Evolutionary conservation across 2,329 filamentous ascomycete genomes (phyloP).

Genomic region (Esteya vermicola): DNA sequence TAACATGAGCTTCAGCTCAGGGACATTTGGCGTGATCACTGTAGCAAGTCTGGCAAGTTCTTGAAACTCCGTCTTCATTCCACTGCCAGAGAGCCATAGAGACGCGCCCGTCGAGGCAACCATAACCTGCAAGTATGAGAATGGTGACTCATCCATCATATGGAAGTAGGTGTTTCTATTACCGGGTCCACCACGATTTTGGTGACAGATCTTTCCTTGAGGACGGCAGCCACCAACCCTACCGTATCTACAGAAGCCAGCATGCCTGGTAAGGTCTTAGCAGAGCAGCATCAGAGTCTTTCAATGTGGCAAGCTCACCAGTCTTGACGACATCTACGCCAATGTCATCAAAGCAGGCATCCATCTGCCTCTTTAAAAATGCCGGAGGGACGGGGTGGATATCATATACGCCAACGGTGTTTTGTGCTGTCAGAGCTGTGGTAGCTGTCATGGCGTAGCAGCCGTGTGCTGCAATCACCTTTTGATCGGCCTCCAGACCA

Average conservation of each 20-base stretch:
- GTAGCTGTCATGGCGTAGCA: slow-evolving; percentile 96
- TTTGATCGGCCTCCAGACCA: slow-evolving; percentile 90
- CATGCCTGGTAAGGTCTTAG: slow-evolving; percentile 47
- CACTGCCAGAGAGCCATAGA: slow-evolving; percentile 50
- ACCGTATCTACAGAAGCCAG: slow-evolving; percentile 61
- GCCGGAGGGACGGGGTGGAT: slow-evolving; percentile 66
- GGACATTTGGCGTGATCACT: slow-evolving; percentile 63
- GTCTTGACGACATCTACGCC: slow-evolving; percentile 85
- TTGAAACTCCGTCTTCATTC: slow-evolving; percentile 47
- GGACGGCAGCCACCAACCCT: slow-evolving; percentile 48
- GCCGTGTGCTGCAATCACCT: slow-evolving; percentile 80
- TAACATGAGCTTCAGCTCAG: slow-evolving; percentile 56
- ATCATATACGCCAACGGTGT: slow-evolving; percentile 69
- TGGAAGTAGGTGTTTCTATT: slow-evolving; percentile 11
- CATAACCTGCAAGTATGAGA: slow-evolving; percentile 57
- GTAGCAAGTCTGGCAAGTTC: slow-evolving; percentile 52
- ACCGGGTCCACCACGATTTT: slow-evolving; percentile 63
- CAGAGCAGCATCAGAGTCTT: neutral
- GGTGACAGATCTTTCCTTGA: slow-evolving; percentile 42
- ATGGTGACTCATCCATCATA: neutral
- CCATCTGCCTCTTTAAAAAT: slow-evolving; percentile 76
- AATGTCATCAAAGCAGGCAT: slow-evolving; percentile 71
- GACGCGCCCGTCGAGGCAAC: slow-evolving; percentile 66
- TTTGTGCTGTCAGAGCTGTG: slow-evolving; percentile 90
- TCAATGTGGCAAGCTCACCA: slow-evolving; percentile 33